Conservation (phyloP, 345 rosid genomes). For the Linum trigynum region DNA sequence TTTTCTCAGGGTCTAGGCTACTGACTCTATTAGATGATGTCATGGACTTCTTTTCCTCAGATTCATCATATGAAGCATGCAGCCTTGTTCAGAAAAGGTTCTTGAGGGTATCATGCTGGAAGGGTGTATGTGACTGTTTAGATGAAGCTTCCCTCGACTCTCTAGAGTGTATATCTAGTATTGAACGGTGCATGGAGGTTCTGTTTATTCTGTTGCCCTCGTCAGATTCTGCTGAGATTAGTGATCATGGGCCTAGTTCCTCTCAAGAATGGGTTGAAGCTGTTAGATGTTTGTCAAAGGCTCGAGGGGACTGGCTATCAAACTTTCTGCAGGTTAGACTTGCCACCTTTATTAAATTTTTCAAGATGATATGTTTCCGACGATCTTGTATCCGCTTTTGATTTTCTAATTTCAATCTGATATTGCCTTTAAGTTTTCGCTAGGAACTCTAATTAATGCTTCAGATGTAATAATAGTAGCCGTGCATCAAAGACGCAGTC, state of each 20-base stretch:
- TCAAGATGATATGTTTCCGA: not conserved
- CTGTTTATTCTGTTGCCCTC: conserved; percentile 54
- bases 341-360: not conserved
- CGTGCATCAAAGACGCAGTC: not conserved
- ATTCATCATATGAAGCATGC: conserved; percentile 34
- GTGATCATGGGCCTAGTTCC: conserved; percentile 22
- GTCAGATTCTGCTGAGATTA: conserved; percentile 22
- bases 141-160: conserved; percentile 58
- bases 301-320: conserved; percentile 52
- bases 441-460: too few species aligned
- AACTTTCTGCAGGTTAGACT: conserved; percentile 58
- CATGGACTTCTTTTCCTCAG: conserved; percentile 36
- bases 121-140: conserved; percentile 60
- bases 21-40: conserved; percentile 63
- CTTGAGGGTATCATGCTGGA: conserved; percentile 67
- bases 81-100: conserved; percentile 37
- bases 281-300: conserved; percentile 62
- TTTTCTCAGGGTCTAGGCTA: conserved; percentile 71
- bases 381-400: not conserved
- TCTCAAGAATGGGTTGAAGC: conserved; percentile 58
- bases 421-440: not conserved
- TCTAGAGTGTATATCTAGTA: conserved; percentile 43
- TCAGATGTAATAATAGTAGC: not conserved
- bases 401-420: not conserved
- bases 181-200: conserved; percentile 61